Percentiles rank a stretch among this genome's conserved stretches.
phyloP scores from a whole-genome alignment of 2,329 filamentous ascomycete genomes.

The Ceratocystis papillata region DNA sequence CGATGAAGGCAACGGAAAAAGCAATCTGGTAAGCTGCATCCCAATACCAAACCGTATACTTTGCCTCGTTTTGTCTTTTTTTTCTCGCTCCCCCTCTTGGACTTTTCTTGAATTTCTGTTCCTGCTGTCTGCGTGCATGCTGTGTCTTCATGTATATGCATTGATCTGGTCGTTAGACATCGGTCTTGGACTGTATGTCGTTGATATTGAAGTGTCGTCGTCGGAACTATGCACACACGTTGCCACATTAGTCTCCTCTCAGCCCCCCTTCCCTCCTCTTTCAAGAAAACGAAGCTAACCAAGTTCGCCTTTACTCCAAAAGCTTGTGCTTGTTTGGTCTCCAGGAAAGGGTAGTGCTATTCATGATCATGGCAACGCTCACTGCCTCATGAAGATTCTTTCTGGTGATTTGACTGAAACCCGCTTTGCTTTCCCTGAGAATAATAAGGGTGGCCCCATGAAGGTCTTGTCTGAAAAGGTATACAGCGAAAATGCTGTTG shows the following conservation, averaged over 20 bases:
- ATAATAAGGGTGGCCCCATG: constrained; percentile 45
- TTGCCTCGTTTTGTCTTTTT: not conserved
- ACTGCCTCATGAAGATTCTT: constrained; percentile 87
- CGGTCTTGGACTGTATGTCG: not conserved
- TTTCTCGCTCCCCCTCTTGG: not conserved
- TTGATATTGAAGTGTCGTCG: not conserved
- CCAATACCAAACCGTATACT: not conserved
- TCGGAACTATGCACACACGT: not conserved
- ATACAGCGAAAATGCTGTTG: constrained; percentile 61
- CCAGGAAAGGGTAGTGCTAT: constrained; percentile 74
- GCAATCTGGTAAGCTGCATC: constrained; percentile 51
- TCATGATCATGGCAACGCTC: constrained; percentile 79
- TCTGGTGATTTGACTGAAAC: constrained; percentile 71
- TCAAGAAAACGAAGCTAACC: constrained; percentile 2
- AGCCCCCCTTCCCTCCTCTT: not conserved
- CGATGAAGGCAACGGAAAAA: constrained; percentile 74
- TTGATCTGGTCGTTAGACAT: not conserved
- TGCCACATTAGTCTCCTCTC: not conserved
- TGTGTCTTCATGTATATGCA: not conserved
- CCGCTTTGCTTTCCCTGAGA: constrained; percentile 61
- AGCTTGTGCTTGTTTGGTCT: constrained; percentile 83
- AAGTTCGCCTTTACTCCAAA: not conserved
- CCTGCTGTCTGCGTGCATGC: not conserved
- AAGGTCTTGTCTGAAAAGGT: constrained; percentile 54
- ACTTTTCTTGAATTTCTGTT: not conserved